phyloP scores from a whole-genome alignment of 192 early-diverging fungal species.

The Entomortierella beljakovae region DNA sequence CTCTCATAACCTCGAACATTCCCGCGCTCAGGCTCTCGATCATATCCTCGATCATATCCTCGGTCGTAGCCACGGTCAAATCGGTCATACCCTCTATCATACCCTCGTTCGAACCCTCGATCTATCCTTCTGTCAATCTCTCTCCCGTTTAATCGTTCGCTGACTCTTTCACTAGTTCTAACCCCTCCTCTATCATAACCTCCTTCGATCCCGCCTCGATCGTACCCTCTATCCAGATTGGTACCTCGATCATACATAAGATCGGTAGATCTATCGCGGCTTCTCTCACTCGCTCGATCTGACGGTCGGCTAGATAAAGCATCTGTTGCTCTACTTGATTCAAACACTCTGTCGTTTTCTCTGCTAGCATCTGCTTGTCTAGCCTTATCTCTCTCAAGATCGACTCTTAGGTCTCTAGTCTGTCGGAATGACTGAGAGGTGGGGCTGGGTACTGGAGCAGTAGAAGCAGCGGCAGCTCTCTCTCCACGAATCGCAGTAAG shows the following conservation, averaged over 20 bases:
- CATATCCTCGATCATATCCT: constrained; percentile 4
- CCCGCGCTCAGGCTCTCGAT: constrained; percentile 17
- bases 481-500: constrained; percentile 23
- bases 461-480: not conserved
- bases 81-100: constrained; percentile 18
- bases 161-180: not conserved
- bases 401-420: not conserved
- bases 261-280: constrained; percentile 11
- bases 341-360: not conserved
- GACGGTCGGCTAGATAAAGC: not conserved
- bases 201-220: constrained; percentile 8
- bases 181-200: not conserved
- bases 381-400: not conserved
- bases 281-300: constrained; percentile 9
- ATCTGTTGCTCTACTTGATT: not conserved
- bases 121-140: not conserved
- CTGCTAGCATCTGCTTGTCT: not conserved
- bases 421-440: not conserved
- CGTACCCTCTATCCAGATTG: constrained; percentile 8
- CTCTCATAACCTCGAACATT: not conserved
- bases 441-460: too few relatives aligned
- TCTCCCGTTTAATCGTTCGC: not conserved
- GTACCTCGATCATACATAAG: constrained; percentile 1
- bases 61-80: not conserved
- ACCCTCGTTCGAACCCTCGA: not conserved